Percentiles rank a stretch among this genome's conserved stretches.
phyloP scores from a whole-genome alignment of 2,329 filamentous ascomycete genomes.

The Cryphonectria japonica region DNA sequence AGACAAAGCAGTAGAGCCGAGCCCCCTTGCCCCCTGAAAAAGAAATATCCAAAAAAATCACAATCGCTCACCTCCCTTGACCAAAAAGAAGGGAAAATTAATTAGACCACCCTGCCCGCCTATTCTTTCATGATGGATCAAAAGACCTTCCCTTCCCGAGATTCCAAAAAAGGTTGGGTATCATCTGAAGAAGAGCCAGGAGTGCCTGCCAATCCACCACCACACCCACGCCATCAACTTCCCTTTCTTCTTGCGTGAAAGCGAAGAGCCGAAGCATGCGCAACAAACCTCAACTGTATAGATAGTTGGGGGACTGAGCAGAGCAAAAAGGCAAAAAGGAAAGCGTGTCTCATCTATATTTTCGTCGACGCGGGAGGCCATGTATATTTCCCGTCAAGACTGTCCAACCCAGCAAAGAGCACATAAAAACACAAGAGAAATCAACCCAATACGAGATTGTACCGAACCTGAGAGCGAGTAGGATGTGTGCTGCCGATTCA shows the following conservation, averaged over 20 bases:
- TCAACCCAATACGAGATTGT: background rate
- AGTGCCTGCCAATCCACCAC: conserved; percentile 10
- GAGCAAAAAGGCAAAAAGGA: background rate
- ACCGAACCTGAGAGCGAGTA: conserved; percentile 1
- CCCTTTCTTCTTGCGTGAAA: background rate
- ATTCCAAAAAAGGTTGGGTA: conserved; percentile 1
- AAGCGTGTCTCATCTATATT: conserved; percentile 14
- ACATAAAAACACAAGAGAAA: background rate
- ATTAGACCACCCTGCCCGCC: background rate
- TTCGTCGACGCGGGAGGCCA: background rate
- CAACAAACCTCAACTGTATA: background rate
- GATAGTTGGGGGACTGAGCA: background rate
- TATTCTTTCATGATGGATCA: conserved; percentile 1
- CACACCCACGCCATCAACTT: background rate
- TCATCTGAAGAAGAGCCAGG: conserved; percentile 13
- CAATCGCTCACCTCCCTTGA: background rate
- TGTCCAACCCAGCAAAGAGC: background rate
- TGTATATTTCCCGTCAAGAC: background rate
- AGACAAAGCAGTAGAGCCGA: background rate
- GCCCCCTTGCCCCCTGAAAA: background rate
- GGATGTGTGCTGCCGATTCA: conserved; percentile 8
- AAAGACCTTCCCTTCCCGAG: background rate
- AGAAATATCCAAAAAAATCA: conserved; percentile 1
- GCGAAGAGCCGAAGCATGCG: background rate
- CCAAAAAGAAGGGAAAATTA: conserved; percentile 16